Percentiles rank a stretch among this genome's conserved stretches.
Evolutionary conservation across 805 yeast species (phyloP).

Genomic region (Saccharomyces mikatae): DNA sequence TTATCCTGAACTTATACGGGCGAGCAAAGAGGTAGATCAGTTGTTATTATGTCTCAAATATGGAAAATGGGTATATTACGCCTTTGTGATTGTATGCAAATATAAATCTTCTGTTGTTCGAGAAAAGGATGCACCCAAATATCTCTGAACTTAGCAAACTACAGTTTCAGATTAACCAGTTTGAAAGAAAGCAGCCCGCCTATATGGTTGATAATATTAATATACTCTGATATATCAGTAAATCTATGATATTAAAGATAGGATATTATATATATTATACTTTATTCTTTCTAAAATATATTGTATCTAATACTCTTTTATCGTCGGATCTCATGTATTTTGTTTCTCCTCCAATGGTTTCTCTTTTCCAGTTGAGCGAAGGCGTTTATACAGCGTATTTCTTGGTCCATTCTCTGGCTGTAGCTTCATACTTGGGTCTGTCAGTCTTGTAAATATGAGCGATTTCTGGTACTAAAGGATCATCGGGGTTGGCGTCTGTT

Average conservation of each 20-base stretch:
- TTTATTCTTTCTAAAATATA: neutral
- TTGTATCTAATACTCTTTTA: neutral
- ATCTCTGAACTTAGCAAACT: neutral
- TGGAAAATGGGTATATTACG: too few species aligned
- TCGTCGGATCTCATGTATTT: neutral
- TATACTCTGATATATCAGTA: neutral
- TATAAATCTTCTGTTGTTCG: neutral
- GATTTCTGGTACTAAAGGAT: slow-evolving; percentile 96
- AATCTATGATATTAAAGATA: neutral
- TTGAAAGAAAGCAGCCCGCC: neutral
- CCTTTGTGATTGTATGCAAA: neutral
- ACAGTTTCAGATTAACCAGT: neutral
- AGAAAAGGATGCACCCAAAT: neutral
- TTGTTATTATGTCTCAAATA: too few species aligned
- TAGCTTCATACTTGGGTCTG: slow-evolving; percentile 87
- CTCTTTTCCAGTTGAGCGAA: neutral
- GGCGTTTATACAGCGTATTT: slow-evolving; percentile 75
- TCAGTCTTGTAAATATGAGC: slow-evolving; percentile 95
- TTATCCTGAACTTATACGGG: too few species aligned
- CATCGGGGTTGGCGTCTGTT: slow-evolving; percentile 98
- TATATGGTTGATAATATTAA: neutral
- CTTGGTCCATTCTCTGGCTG: slow-evolving; percentile 98
- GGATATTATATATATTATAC: neutral
- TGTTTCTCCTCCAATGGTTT: neutral
- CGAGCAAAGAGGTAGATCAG: too few species aligned